phyloP scores from a whole-genome alignment of 805 yeast species.

The Candida krabiensis region DNA sequence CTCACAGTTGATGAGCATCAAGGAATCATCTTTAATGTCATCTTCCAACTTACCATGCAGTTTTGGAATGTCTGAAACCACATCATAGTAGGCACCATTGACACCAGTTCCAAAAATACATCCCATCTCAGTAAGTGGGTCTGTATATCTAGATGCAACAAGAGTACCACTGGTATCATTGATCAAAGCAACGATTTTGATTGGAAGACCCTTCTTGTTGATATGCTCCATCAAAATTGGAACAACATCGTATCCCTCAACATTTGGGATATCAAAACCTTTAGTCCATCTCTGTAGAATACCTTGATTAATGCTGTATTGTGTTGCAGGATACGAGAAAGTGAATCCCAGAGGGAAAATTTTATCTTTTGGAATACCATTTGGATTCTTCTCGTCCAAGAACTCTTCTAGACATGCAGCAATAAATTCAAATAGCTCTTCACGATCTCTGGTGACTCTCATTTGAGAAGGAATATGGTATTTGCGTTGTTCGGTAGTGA shows the following conservation, averaged over 20 bases:
- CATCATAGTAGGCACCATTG: constrained; percentile 95
- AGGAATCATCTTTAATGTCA: constrained; percentile 66
- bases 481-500: constrained; percentile 87
- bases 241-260: constrained; percentile 94
- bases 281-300: constrained; percentile 96
- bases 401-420: constrained; percentile 82
- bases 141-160: constrained; percentile 94
- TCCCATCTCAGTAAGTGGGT: constrained; percentile 90
- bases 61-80: constrained; percentile 75
- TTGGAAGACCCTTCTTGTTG: constrained; percentile 67
- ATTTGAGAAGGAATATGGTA: constrained; percentile 74
- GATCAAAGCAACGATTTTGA: constrained; percentile 88
- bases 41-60: constrained; percentile 67
- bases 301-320: constrained; percentile 81
- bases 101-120: constrained; percentile 98
- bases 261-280: constrained; percentile 93
- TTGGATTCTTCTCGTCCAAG: constrained; percentile 64
- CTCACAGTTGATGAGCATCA: constrained; percentile 98
- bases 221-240: constrained; percentile 84
- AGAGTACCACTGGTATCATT: constrained; percentile 97
- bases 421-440: constrained; percentile 83
- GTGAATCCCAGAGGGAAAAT: constrained; percentile 91
- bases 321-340: constrained; percentile 90
- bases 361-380: constrained; percentile 53
- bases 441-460: constrained; percentile 74